Base-by-base conservation (phyloP, 345 rosid genomes). In the Dipteronia sinensis region DNA sequence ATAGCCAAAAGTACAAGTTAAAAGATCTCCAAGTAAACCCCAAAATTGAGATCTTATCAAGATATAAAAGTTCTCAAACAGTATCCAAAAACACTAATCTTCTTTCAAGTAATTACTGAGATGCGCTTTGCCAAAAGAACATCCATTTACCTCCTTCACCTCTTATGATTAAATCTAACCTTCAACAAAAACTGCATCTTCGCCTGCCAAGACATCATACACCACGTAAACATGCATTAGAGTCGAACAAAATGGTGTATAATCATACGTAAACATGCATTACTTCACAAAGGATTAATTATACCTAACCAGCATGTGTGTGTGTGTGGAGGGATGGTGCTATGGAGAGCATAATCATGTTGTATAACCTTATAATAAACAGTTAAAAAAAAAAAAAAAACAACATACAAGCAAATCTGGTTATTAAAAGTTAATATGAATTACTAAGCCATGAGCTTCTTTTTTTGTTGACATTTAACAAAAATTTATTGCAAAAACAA, bases 151-250 rank as follows among this genome's bases (percentile, higher is more conserved):
- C 53, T 25, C 65, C 79, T 75, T 87, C 87, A 87, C 85, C 88
- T 78, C 92, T 90, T 92, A 87, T 96, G 93, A 82, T 89, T 86
- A 82, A 89, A 91, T 84, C 89, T 84, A 78, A 91, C 89, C 88
- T 87, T 91, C 90, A 89, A 73, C 84, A 89, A 71, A 80, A 83
- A 91, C 85, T 87, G 90, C 95, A 91, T 84, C 88, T 94, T 96
- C 75, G 92, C 93, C 97, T 92, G 89, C 72, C 73, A 81, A 79
- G 76, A 47, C 34, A 79, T 47, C 27, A 63, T 1, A 16, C 13
- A 19, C 56, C 22, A 17, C 16, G 22, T 22, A 4, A 46, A 40
- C 19, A 65, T 47, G 71, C 47, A 44, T 12, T 23, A 25, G 69
- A 23, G 4, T 47, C 2, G 1, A 46, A 73, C 15, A 38, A 8